Conservation (phyloP, 805 yeast species). For the Suhomyces canberraensis region DNA sequence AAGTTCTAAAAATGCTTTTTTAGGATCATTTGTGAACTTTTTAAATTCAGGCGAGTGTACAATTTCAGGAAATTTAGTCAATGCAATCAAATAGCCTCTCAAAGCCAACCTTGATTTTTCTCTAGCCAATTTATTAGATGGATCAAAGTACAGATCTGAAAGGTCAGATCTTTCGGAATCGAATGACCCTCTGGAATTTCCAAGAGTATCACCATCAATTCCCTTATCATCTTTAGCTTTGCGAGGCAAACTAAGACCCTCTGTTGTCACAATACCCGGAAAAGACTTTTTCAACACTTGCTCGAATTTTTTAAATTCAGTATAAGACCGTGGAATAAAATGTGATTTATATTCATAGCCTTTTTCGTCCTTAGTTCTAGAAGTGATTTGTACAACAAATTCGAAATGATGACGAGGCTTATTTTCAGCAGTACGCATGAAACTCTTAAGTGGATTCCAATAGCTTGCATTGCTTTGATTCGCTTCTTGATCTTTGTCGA, state of each 20-base stretch:
- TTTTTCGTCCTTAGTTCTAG: slow-evolving; percentile 10
- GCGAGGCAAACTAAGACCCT: slow-evolving; percentile 56
- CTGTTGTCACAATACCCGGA: slow-evolving; percentile 60
- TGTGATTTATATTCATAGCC: slow-evolving; percentile 21
- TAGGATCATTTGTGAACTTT: slow-evolving; percentile 48
- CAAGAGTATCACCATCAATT: slow-evolving; percentile 3
- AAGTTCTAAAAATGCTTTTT: slow-evolving; percentile 29
- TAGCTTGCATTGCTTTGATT: background rate
- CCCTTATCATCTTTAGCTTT: slow-evolving; percentile 45
- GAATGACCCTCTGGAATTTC: slow-evolving; percentile 11
- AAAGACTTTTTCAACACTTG: slow-evolving; percentile 48
- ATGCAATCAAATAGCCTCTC: slow-evolving; percentile 62
- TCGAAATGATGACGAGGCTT: slow-evolving; percentile 29
- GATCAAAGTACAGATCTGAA: background rate
- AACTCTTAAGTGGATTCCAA: slow-evolving; percentile 17
- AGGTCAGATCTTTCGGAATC: slow-evolving; percentile 2
- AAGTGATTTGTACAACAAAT: slow-evolving; percentile 49
- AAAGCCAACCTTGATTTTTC: slow-evolving; percentile 78
- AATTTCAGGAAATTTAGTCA: slow-evolving; percentile 54
- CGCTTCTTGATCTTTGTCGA: background rate
- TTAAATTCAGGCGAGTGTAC: slow-evolving; percentile 49
- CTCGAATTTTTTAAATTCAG: slow-evolving; percentile 63
- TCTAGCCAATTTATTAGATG: slow-evolving; percentile 43
- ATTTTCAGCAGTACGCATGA: background rate
- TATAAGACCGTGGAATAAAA: slow-evolving; percentile 60